A percentile compares a stretch with the other conserved stretches of the same genome.
Conservation (phyloP, 176 grass and related monocot genomes). For the Zea luxurians region DNA sequence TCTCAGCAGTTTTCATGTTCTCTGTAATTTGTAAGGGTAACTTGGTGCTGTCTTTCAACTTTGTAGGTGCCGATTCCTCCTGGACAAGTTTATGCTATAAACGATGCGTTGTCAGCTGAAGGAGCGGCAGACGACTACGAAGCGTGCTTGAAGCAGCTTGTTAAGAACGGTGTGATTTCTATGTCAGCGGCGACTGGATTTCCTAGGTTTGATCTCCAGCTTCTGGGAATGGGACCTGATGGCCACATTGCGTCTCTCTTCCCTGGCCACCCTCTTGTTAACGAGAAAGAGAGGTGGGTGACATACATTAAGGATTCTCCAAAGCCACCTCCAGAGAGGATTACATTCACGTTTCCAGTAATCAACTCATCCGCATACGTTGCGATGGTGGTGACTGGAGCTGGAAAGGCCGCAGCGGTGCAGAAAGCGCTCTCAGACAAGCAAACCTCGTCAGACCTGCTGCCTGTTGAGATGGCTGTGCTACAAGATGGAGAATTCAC, state of each 20-base stretch:
- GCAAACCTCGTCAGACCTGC: conserved; percentile 49
- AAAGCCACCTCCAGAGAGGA: conserved; percentile 92
- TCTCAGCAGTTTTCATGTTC: background rate
- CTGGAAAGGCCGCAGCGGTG: conserved; percentile 61
- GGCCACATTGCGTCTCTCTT: conserved; percentile 96
- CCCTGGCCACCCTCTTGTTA: conserved; percentile 79
- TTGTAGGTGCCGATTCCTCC: conserved; percentile 76
- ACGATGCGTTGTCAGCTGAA: conserved; percentile 84
- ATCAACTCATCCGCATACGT: conserved; percentile 87
- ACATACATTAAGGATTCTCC: conserved; percentile 92
- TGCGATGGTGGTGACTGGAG: conserved; percentile 88
- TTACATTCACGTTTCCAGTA: conserved; percentile 90
- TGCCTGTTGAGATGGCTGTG: conserved; percentile 84
- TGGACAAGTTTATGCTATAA: conserved; percentile 89
- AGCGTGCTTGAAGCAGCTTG: conserved; percentile 70
- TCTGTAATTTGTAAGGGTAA: background rate
- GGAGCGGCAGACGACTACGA: conserved; percentile 91
- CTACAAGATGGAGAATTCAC: conserved; percentile 83
- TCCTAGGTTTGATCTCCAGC: conserved; percentile 83
- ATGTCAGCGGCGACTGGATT: conserved; percentile 58
- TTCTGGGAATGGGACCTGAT: conserved; percentile 96
- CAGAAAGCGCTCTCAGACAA: conserved; percentile 66
- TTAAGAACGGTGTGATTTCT: conserved; percentile 56
- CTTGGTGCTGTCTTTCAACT: conserved; percentile 10
- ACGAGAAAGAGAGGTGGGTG: conserved; percentile 75